Evolutionary conservation across 768 basidiomycete species (phyloP), one percentile per base, ranked within the genome.

Genomic region (Tulasnella sp.): DNA sequence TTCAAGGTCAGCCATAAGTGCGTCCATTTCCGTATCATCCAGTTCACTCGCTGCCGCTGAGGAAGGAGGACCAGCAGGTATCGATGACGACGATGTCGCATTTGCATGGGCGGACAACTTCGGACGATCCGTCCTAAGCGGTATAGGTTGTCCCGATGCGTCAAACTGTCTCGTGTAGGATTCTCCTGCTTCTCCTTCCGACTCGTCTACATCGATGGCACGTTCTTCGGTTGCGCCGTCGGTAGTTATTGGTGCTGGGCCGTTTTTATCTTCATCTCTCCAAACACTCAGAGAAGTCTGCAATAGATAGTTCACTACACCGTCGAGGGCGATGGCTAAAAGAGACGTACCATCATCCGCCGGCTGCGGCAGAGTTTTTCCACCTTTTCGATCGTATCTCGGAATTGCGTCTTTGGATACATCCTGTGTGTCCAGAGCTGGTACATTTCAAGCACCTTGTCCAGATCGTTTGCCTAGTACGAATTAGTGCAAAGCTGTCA

Each of bases 371-470:
- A 96, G 10, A 96, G 70, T 65, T 85, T 89, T 75, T 99, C 95
- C 9, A 98, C 81, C 9, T 86, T 78, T 30, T 81, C 73, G 4
- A 95, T 82, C 0, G 92, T 95, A 67, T 96, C 93, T 47, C 77
- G 77, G 70, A 98, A 96, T 42, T 85, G 83, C 3, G 81, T 84
- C 67, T 86, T 90, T 3, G 96, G 96, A 68, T 86, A 94, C 76
- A 99, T 77, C 66, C 79, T 80, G 73, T 98, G 96, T 3, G 91
- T 80, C 96, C 96, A 99, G 66, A 92, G 87, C 67, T 93, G 91
- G 69, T 98, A 98, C 34, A 87, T 74, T 63, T 84, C 81, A 56
- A 98, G 74, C 13, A 97, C 73, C 41, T 86, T 77, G 63, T 81
- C 81, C 41, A 99, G 78, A 71, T 99, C 94, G 52, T 79, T 71